Conservation (phyloP, 2,329 filamentous ascomycete genomes). For the Fusarium nematophilum region DNA sequence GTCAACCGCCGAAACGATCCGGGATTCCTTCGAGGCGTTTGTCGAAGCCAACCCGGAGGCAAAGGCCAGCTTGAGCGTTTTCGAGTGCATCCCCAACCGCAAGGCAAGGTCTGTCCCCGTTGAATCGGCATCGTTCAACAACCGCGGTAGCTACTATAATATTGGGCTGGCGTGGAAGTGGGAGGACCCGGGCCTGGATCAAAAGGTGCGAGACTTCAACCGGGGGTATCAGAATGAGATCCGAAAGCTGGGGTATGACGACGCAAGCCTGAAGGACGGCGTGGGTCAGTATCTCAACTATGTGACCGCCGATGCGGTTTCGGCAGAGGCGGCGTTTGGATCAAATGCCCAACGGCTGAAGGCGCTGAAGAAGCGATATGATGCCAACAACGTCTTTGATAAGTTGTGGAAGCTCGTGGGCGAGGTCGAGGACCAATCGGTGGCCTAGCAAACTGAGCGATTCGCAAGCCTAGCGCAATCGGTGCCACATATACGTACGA, state of each 20-base stretch:
- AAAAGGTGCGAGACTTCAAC: conserved; percentile 36
- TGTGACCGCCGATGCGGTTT: conserved; percentile 20
- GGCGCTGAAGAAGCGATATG: conserved; percentile 34
- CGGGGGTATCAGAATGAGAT: conserved; percentile 31
- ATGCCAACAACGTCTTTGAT: conserved; percentile 37
- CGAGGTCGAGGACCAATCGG: conserved; percentile 32
- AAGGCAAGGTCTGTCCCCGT: conserved; percentile 26
- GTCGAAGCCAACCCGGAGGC: conserved; percentile 20
- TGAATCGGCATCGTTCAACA: conserved; percentile 39
- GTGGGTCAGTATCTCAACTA: conserved; percentile 39
- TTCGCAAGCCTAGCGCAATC: no score
- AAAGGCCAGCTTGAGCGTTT: conserved; percentile 28
- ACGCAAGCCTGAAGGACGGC: conserved; percentile 25
- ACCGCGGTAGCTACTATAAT: conserved; percentile 39
- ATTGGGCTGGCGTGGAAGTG: conserved; percentile 34
- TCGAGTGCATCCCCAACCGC: conserved; percentile 35
- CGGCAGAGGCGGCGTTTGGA: conserved; percentile 36
- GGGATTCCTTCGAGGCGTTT: conserved; percentile 30
- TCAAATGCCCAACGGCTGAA: conserved; percentile 28
- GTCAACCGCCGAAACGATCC: conserved; percentile 36
- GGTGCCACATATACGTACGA: no score
- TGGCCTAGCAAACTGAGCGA: conserved; percentile 3
- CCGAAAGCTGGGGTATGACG: conserved; percentile 37
- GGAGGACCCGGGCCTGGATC: conserved; percentile 26
- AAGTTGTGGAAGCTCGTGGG: conserved; percentile 38